Conservation (phyloP, 345 rosid species). For the Populus pruinosa region DNA sequence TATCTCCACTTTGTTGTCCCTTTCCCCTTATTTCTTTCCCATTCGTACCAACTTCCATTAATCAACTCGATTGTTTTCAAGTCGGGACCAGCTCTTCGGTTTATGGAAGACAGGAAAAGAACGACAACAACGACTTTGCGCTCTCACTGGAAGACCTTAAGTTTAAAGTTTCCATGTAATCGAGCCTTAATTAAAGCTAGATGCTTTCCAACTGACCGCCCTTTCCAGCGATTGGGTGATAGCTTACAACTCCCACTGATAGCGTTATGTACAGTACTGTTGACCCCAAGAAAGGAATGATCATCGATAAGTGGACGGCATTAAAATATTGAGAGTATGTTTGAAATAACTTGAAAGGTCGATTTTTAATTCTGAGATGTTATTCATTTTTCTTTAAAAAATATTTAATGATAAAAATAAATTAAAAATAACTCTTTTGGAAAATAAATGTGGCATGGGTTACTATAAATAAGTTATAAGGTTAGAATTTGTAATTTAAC, state of each 20-base stretch:
- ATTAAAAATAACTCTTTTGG: no score
- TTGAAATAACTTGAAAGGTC: no score
- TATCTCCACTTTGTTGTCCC: slow-evolving; percentile 4
- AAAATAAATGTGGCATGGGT: no score
- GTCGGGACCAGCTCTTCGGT: not conserved
- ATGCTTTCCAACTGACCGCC: not conserved
- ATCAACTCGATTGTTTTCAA: slow-evolving; percentile 14
- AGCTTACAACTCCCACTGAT: not conserved
- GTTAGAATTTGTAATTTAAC: no score
- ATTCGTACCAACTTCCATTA: slow-evolving; percentile 24
- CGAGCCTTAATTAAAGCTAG: not conserved
- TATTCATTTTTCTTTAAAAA: no score
- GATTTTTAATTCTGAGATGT: no score
- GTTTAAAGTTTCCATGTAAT: not conserved
- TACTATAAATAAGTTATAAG: no score
- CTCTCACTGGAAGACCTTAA: not conserved
- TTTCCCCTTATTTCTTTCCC: not conserved
- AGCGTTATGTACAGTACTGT: not conserved
- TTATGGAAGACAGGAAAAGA: not conserved
- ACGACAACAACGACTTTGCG: not conserved
- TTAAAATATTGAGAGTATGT: no score
- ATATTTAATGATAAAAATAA: no score
- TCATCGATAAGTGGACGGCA: no score
- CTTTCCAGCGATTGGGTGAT: not conserved
- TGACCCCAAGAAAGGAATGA: no score